phyloP scores from a whole-genome alignment of 257 asterid genomes.

The Salvia miltiorrhiza region DNA sequence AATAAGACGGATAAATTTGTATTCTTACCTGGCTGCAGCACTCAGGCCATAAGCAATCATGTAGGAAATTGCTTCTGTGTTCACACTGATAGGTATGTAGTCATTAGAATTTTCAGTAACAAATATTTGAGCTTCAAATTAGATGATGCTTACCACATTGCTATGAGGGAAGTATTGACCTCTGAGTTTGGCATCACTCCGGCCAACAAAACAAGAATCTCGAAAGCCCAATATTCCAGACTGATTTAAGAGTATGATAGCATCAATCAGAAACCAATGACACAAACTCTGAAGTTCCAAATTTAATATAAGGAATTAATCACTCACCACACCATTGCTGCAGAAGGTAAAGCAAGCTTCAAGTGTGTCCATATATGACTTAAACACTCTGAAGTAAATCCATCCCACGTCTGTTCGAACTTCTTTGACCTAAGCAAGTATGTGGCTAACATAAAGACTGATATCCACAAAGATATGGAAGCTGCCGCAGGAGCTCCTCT shows the following conservation, averaged over 20 bases:
- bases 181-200: conserved; percentile 81
- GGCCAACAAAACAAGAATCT: conserved; percentile 75
- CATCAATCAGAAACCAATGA: not conserved
- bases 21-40: conserved; percentile 72
- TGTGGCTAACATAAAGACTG: conserved; percentile 35
- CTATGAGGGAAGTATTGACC: conserved; percentile 67
- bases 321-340: conserved; percentile 76
- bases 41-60: conserved; percentile 71
- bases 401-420: conserved; percentile 52
- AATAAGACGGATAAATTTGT: not conserved
- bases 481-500: conserved; percentile 62
- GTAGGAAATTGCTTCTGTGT: conserved; percentile 40
- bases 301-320: not conserved
- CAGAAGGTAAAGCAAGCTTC: conserved; percentile 69
- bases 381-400: conserved; percentile 42
- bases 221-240: conserved; percentile 86
- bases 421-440: conserved; percentile 37
- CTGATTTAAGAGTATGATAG: conserved; percentile 25
- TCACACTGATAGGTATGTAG: conserved; percentile 25
- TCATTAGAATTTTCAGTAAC: not conserved
- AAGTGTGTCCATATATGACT: conserved; percentile 26
- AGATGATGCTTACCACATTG: conserved; percentile 58
- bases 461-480: conserved; percentile 65
- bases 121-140: not conserved
- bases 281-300: not conserved